Base-by-base conservation (phyloP, 176 grass and related monocot species). In the Coix lacrymajobi region DNA sequence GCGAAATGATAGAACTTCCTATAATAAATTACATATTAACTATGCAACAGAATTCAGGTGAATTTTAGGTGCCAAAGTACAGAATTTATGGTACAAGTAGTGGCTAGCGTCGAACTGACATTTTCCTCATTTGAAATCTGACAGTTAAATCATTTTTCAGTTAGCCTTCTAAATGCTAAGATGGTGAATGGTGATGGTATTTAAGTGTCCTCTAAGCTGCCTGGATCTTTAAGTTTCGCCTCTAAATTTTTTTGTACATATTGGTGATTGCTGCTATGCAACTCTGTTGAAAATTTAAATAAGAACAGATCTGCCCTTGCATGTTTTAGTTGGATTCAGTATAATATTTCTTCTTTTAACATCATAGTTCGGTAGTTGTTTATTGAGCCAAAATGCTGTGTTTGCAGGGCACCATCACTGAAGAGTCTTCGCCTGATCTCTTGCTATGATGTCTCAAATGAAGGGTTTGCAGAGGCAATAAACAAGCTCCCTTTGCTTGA, bases 321-420 rank as follows among this genome's bases (percentile, higher is more conserved):
- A 26, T 26, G 56, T 26, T 60, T 60, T 60, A 60, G 4, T 11
- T 25, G 8, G 56, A 60, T 60, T 60, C 22, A 26, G n/a, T 24
- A 60, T 60, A 60, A 60, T 12, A 60, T 60, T 60, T 60, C 22
- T 11, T 60, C 3, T n/a, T 40, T 70, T 41, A 70, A 5, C 34
- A 39, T 20, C 66, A 40, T 69, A 69, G 51, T n/a, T 56, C 0
- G 24, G n/a, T 13, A 26, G 25, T 44, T 70, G 37, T 70, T 43
- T 43, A 26, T 16, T 70, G n/a, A 70, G 67, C n/a, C 4, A 33
- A 79, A 65, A 11, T 32, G 11, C 3, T 48, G 14, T 66, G 29
- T 73, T 73, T 73, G 14, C 71, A 73, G 71, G 71, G 71, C 71
- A 20, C 71, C 71, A 32, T 51, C 28, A 51, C 17, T 73, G 16